These are phyloP conservation scores for Fusarium continuum DNA, from an alignment of 2,329 filamentous ascomycete genomes.

Conservation along the genomic window DNA sequence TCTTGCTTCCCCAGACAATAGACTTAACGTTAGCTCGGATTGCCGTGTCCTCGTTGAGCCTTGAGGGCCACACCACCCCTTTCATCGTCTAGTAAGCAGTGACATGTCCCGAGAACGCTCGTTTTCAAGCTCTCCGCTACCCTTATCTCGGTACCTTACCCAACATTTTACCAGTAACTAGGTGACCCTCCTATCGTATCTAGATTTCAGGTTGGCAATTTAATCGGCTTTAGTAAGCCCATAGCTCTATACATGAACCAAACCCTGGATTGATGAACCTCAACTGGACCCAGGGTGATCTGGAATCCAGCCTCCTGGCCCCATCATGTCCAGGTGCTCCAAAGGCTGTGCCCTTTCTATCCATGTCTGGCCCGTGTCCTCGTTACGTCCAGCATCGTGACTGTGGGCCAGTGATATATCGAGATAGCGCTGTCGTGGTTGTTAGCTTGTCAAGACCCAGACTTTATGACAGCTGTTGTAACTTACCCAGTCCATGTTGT, in stretches of 20 bases:
- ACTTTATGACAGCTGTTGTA: not conserved
- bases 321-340: slow-evolving; percentile 43
- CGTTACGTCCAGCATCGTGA: slow-evolving; percentile 41
- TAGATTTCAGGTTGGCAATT: slow-evolving; percentile 7
- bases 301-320: slow-evolving; percentile 35
- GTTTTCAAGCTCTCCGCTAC: not conserved
- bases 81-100: slow-evolving; percentile 2
- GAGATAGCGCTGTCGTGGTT: slow-evolving; percentile 43
- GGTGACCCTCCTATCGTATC: slow-evolving; percentile 5
- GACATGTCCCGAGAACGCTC: slow-evolving; percentile 5
- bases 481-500: slow-evolving; percentile 54
- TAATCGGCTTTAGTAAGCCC: not conserved
- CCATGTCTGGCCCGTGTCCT: slow-evolving; percentile 45
- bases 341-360: slow-evolving; percentile 42
- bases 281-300: slow-evolving; percentile 4
- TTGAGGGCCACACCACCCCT: slow-evolving; percentile 33
- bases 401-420: slow-evolving; percentile 49
- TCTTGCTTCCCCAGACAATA: slow-evolving; percentile 33
- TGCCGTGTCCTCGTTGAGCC: slow-evolving; percentile 6
- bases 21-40: slow-evolving; percentile 24
- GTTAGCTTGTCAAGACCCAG: slow-evolving; percentile 10
- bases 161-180: slow-evolving; percentile 3
- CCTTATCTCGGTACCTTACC: slow-evolving; percentile 2
- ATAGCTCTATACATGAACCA: slow-evolving; percentile 1
- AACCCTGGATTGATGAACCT: not conserved